Conservation (phyloP, 208 protist species). For the Herpetomonas tarakana region DNA sequence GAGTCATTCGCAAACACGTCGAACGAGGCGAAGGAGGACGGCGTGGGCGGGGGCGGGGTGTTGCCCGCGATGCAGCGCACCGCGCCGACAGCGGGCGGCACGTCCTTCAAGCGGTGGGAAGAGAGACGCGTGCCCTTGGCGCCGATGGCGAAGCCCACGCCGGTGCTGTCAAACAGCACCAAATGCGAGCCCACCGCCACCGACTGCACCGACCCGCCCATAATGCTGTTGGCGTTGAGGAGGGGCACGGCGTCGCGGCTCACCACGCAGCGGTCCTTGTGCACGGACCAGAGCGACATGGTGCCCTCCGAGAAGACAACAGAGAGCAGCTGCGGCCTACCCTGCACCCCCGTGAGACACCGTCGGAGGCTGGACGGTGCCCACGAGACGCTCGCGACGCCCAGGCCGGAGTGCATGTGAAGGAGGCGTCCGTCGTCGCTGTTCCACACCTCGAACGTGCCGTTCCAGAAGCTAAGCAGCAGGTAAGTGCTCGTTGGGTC, state of each 20-base stretch:
- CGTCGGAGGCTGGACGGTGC: conserved; percentile 53
- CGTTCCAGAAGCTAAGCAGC: conserved; percentile 65
- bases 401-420: conserved; percentile 66
- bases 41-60: conserved; percentile 10
- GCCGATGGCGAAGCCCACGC: conserved; percentile 28
- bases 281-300: conserved; percentile 74
- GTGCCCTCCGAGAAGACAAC: conserved; percentile 72
- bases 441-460: conserved; percentile 85
- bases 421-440: conserved; percentile 52
- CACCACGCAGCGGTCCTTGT: conserved; percentile 67
- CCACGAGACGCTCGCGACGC: conserved; percentile 73
- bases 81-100: conserved; percentile 21
- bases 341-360: conserved; percentile 55
- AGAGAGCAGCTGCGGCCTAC: conserved; percentile 62
- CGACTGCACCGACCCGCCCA: conserved; percentile 33
- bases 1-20: neutral
- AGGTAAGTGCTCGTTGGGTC: conserved; percentile 52
- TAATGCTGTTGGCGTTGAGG: conserved; percentile 25
- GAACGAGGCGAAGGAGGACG: conserved; percentile 9
- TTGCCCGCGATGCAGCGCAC: conserved; percentile 16
- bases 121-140: conserved; percentile 24
- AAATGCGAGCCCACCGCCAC: conserved; percentile 27
- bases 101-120: conserved; percentile 24
- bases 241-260: conserved; percentile 57
- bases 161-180: conserved; percentile 45